Evolutionary conservation across 192 early-diverging fungal species (phyloP), one percentile per base, ranked within the genome.

Genomic region (Coemansia sp.): DNA sequence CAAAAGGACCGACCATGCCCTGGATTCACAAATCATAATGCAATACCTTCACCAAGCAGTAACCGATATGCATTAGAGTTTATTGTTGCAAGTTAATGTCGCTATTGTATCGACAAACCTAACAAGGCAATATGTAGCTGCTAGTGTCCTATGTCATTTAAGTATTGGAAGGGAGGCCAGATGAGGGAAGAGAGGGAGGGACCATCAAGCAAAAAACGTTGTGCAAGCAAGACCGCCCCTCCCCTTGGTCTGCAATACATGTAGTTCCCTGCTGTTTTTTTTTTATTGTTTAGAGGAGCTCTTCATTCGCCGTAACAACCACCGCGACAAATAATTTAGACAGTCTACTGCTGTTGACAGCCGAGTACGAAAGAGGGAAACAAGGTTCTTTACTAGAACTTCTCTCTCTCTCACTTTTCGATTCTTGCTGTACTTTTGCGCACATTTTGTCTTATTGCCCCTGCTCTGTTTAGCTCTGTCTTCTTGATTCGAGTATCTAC

Each of bases 211-310:
- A 57, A 33, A 31, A 57, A 31, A 33, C 55, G 55, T 57, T 57
- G 55, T 57, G 6, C 49, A 52, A 52, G 49, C 10, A 8, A 52
- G 10, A 52, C 49, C 2, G 7, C 7, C 49, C n/a, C 49, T 16
- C 49, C 20, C 55, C 12, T 33, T 57, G 55, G 55, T 2, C 29
- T 16, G 16, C 33, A 12, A n/a, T 2, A 18, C 2, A 16, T 36
- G 57, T 60, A 60, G 6, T 29, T 29, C 29, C 29, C 29, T 29
- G 29, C 16, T 36, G n/a, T 13, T 12, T 31, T 15, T 13, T n/a
- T 60, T n/a, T n/a, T n/a, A 60, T 60, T 60, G 57, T 60, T 60
- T 60, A 60, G 16, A 60, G 31, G 2, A 60, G 12, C 57, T 3
- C 29, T 15, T 31, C 3, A 18, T 34, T 60, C 57, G 57, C 57